Evolutionary conservation across 2,329 filamentous ascomycete genomes (phyloP).

Genomic region (Bertia moriformis): DNA sequence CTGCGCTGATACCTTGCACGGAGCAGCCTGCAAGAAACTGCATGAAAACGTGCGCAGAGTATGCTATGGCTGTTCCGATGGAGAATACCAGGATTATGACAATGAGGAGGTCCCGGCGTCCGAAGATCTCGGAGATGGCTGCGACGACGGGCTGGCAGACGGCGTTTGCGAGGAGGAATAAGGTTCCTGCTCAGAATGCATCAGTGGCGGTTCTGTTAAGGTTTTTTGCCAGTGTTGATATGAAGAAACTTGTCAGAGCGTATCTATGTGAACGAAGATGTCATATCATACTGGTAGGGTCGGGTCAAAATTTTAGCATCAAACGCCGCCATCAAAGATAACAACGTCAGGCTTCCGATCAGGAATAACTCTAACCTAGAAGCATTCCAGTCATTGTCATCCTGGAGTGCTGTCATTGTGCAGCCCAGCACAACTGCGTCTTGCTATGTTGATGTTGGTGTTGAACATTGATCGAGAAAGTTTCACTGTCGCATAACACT

Average conservation of each 20-base stretch:
- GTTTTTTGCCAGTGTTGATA: constrained; percentile 17
- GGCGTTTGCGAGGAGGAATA: constrained; percentile 27
- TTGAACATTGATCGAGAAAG: no score
- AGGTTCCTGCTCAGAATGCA: constrained; percentile 31
- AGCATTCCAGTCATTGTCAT: no score
- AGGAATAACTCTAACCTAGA: no score
- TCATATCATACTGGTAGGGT: neutral
- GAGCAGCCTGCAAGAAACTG: neutral
- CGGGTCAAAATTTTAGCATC: neutral
- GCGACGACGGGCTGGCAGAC: constrained; percentile 25
- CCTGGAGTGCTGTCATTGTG: no score
- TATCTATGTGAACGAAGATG: no score
- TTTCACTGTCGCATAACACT: no score
- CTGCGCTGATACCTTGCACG: neutral
- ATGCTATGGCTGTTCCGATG: constrained; percentile 15
- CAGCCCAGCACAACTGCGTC: no score
- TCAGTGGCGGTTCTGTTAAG: constrained; percentile 17
- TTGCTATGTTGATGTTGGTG: no score
- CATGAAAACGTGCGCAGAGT: neutral
- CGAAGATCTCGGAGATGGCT: constrained; percentile 28
- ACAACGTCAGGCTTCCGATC: neutral
- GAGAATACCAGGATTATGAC: constrained; percentile 26
- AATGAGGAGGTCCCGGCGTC: constrained; percentile 26
- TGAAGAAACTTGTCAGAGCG: neutral
- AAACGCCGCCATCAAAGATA: neutral